Evolutionary conservation across 345 rosid genomes (phyloP).

Genomic region (Lumnitzera racemosa): DNA sequence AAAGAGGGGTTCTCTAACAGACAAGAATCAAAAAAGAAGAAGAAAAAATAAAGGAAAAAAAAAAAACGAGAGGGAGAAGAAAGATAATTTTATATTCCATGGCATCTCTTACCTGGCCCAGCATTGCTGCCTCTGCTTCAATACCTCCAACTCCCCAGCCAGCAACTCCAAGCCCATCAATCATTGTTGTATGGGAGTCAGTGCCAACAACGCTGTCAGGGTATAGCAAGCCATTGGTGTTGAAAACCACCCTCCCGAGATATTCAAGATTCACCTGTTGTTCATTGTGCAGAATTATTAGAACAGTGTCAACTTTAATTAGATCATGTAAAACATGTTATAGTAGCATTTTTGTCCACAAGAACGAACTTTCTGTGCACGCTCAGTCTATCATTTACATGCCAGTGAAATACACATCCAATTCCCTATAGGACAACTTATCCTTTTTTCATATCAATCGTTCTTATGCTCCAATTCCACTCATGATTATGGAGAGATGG

Average conservation of each 20-base stretch:
- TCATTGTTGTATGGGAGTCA: constrained; percentile 91
- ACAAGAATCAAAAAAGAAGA: too few relatives aligned
- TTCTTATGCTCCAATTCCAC: too few relatives aligned
- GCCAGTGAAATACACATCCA: not conserved
- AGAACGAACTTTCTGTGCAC: too few relatives aligned
- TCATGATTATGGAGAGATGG: too few relatives aligned
- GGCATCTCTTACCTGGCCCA: constrained; percentile 53
- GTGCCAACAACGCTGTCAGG: constrained; percentile 93
- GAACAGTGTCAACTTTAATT: not conserved
- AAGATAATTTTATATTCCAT: not conserved
- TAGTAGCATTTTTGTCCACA: too few relatives aligned
- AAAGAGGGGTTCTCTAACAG: too few relatives aligned
- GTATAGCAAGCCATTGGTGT: constrained; percentile 58
- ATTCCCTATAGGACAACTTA: not conserved
- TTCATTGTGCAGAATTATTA: constrained; percentile 4
- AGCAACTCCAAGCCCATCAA: constrained; percentile 86
- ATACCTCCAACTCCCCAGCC: constrained; percentile 98
- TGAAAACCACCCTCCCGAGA: constrained; percentile 83
- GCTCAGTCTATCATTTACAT: too few relatives aligned
- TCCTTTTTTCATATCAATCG: too few relatives aligned
- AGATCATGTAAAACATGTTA: too few relatives aligned
- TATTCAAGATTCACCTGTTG: constrained; percentile 81
- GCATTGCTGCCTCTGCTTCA: constrained; percentile 88
- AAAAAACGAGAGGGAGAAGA: too few relatives aligned
- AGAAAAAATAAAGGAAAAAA: too few relatives aligned